Base-by-base conservation (phyloP, 371 early-diverging fungal genomes). In the Circinella minor region DNA sequence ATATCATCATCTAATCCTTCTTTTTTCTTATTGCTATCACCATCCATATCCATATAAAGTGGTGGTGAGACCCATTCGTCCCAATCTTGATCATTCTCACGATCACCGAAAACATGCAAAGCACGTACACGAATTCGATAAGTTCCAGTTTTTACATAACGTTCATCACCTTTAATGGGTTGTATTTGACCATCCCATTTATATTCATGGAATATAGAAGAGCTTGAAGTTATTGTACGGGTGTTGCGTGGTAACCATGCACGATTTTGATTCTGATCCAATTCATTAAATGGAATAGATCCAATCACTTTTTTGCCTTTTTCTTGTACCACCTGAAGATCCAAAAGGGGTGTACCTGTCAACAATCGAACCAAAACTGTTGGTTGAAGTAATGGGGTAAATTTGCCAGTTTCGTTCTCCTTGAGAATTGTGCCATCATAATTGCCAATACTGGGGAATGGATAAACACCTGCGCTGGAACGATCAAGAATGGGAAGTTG, bases 401-500 rank as follows among this genome's bases (percentile, higher is more conserved):
- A 66, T 4, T 14, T 27, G 36, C 36, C 51, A 6, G 59, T 66
- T 9, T 63, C 55, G 14, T 65, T 62, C 38, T 46, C 37, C 27
- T 36, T 15, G 51, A 66, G 36, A 4, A 66, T 66, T 1, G 49
- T 61, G 39, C 61, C 55, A 13, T 66, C 61, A 9, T 47, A 38
- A 17, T 38, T 48, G n/a, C 66, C 66, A 20, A 71, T 61, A 46
- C 66, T 70, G 36, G 61, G 71, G 63, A 71, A 71, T 46, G 68
- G 68, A 49, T 67, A 67, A 11, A 36, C 51, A 20, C 47, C 36
- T n/a, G 8, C 48, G 27, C 36, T 3, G 8, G 62, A 61, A 34
- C 51, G 20, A 27, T 67, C 84, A 65, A 89, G 76, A 37, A 88
- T 82, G 5, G 86, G 86, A 3, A 89, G 71, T 14, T 78, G 69